phyloP scores from a whole-genome alignment of 2,329 filamentous ascomycete species.

The Rhynchosporium agropyri region DNA sequence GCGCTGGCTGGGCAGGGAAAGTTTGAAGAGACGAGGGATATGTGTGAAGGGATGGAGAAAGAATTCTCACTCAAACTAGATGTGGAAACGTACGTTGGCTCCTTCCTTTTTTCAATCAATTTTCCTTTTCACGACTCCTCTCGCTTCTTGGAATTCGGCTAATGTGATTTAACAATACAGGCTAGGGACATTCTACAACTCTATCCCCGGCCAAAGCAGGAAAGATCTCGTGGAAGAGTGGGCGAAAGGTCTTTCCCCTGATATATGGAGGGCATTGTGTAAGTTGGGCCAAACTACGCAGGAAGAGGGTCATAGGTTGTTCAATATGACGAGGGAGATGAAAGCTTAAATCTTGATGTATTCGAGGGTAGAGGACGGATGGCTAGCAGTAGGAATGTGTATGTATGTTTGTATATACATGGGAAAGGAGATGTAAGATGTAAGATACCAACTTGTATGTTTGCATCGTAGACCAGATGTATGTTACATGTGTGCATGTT shows the following conservation, averaged over 20 bases:
- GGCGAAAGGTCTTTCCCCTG: constrained; percentile 69
- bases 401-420: too few species aligned
- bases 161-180: constrained; percentile 47
- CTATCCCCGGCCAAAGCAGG: constrained; percentile 63
- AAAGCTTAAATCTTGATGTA: constrained; percentile 31
- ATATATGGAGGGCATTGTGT: constrained; percentile 66
- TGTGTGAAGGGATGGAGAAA: constrained; percentile 68
- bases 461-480: too few species aligned
- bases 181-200: constrained; percentile 76
- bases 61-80: constrained; percentile 70
- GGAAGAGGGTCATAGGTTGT: constrained; percentile 36
- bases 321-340: constrained; percentile 37
- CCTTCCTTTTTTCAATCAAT: too few species aligned
- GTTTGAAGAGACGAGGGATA: constrained; percentile 65
- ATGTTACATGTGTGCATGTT: too few species aligned
- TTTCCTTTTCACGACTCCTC: constrained; percentile 4
- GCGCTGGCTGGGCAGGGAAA: constrained; percentile 74
- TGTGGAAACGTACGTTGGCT: constrained; percentile 65
- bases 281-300: constrained; percentile 35
- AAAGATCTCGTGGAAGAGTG: constrained; percentile 74
- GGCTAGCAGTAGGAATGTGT: too few species aligned
- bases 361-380: too few species aligned
- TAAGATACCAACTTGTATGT: too few species aligned
- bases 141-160: not conserved
- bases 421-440: too few species aligned